These are phyloP conservation scores for Dalbergia cultrata DNA, from an alignment of 306 rosid species.

Conservation along the genomic window DNA sequence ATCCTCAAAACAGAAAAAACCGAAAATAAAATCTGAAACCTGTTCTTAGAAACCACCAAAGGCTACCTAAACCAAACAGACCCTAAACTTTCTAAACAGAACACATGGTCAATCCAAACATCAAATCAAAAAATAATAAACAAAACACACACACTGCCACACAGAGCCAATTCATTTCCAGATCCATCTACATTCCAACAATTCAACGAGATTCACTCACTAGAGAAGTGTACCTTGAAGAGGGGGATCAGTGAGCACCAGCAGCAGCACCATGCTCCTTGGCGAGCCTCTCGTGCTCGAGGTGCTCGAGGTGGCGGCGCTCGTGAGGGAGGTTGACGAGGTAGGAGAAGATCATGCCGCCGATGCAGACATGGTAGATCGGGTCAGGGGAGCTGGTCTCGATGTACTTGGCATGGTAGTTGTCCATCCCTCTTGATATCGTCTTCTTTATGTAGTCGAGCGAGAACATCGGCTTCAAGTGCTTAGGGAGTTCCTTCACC, in stretches of 20 bases:
- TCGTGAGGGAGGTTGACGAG: slow-evolving; percentile 81
- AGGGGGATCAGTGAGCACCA: slow-evolving; percentile 57
- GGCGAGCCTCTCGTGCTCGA: slow-evolving; percentile 19
- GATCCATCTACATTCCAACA: background rate
- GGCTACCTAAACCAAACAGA: too few relatives aligned
- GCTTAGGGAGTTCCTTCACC: slow-evolving; percentile 66
- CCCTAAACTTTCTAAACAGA: too few relatives aligned
- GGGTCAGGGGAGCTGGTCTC: slow-evolving; percentile 69
- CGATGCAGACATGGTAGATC: slow-evolving; percentile 71
- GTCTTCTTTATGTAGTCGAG: slow-evolving; percentile 58
- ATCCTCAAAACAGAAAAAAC: too few relatives aligned
- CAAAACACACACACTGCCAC: background rate
- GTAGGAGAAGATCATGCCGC: slow-evolving; percentile 84
- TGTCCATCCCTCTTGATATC: slow-evolving; percentile 64
- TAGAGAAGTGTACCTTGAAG: too few relatives aligned
- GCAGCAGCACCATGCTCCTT: slow-evolving; percentile 72
- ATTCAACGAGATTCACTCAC: too few relatives aligned
- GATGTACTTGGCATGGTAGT: slow-evolving; percentile 79
- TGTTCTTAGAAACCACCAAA: too few relatives aligned
- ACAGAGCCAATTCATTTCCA: background rate
- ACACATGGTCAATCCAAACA: background rate
- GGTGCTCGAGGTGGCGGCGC: slow-evolving; percentile 84
- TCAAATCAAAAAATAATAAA: too few relatives aligned
- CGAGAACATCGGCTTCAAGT: slow-evolving; percentile 75
- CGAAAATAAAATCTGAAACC: too few relatives aligned